A percentile compares a stretch with the other conserved stretches of the same genome.
Evolutionary conservation across 495 filamentous ascomycete genomes (phyloP).

Genomic region (Hypoxylon perforatum): DNA sequence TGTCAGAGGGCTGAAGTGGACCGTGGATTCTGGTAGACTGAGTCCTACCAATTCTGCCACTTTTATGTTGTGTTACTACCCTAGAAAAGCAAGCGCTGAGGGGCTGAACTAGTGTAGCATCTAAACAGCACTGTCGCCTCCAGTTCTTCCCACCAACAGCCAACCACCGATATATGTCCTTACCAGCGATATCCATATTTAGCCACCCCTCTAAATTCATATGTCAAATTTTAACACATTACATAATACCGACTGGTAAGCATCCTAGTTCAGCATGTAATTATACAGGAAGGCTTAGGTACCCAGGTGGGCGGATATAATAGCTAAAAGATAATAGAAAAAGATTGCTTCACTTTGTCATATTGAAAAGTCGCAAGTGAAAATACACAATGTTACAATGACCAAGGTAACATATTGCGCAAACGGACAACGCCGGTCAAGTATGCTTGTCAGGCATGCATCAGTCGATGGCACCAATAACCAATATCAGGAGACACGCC

Average conservation of each 20-base stretch:
- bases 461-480: background rate
- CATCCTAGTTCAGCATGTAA: too few relatives aligned
- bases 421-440: background rate
- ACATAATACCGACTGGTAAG: too few relatives aligned
- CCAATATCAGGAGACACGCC: background rate
- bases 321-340: too few relatives aligned
- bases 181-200: background rate
- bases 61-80: too few relatives aligned
- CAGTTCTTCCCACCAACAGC: background rate
- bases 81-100: background rate
- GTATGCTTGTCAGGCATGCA: background rate
- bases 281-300: background rate
- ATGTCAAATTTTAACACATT: background rate
- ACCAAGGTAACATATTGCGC: too few relatives aligned
- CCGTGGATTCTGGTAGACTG: too few relatives aligned
- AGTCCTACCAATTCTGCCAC: too few relatives aligned
- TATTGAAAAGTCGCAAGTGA: too few relatives aligned
- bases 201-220: background rate
- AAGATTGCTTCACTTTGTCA: too few relatives aligned
- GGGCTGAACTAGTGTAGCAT: background rate
- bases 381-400: too few relatives aligned
- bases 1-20: conserved; percentile 22
- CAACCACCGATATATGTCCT: background rate
- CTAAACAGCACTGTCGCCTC: too few relatives aligned
- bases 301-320: too few relatives aligned